Evolutionary conservation across 805 yeast genomes (phyloP).

Genomic region (Candida morakotiae): DNA sequence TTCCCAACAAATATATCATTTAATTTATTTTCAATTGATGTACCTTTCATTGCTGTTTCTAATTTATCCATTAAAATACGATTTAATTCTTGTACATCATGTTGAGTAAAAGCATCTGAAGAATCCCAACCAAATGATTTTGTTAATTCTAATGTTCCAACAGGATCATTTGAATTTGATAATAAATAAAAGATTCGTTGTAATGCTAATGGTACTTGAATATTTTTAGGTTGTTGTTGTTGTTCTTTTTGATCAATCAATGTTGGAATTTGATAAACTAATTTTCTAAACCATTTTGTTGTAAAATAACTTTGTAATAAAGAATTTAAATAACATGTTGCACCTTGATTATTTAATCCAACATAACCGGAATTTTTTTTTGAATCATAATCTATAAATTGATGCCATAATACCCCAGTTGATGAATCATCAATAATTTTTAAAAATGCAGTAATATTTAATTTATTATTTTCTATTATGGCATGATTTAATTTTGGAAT

Average conservation of each 20-base stretch:
- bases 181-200: slow-evolving; percentile 84
- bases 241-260: slow-evolving; percentile 42
- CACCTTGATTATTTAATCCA: slow-evolving; percentile 95
- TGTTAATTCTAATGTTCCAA: slow-evolving; percentile 84
- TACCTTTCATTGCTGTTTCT: slow-evolving; percentile 87
- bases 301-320: slow-evolving; percentile 85
- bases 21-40: slow-evolving; percentile 54
- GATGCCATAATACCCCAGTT: slow-evolving; percentile 96
- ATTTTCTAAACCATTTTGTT: slow-evolving; percentile 74
- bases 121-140: slow-evolving; percentile 96
- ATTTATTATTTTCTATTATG: slow-evolving; percentile 48
- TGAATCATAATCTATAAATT: slow-evolving; percentile 79
- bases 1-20: slow-evolving; percentile 90
- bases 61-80: slow-evolving; percentile 92
- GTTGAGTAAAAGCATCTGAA: slow-evolving; percentile 93
- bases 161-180: slow-evolving; percentile 67
- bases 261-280: slow-evolving; percentile 89
- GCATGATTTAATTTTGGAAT: slow-evolving; percentile 19
- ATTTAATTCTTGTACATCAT: slow-evolving; percentile 95
- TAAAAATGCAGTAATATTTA: slow-evolving; percentile 75
- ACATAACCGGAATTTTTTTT: slow-evolving; percentile 85
- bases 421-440: slow-evolving; percentile 72
- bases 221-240: no score
- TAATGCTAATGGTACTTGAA: slow-evolving; percentile 68
- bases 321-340: slow-evolving; percentile 95